Conservation (phyloP, 2,329 filamentous ascomycete species). For the Fusarium succisae region DNA sequence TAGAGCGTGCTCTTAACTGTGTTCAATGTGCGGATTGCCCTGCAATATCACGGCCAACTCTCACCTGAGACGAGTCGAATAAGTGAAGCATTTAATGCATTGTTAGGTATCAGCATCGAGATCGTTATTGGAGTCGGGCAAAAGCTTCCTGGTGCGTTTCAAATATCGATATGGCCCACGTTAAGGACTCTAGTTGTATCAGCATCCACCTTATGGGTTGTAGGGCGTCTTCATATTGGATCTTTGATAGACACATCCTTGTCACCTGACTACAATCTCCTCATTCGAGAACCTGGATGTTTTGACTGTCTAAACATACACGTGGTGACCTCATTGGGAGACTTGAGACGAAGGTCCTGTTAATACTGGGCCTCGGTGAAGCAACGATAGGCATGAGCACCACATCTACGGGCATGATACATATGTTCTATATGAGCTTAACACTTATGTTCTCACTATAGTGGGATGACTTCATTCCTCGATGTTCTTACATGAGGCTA, state of each 20-base stretch:
- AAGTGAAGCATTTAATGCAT: neutral
- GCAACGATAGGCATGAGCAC: neutral
- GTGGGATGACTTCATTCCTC: neutral
- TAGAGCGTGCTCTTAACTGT: neutral
- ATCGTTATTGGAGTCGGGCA: neutral
- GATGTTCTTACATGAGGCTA: neutral
- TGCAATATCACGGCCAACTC: neutral
- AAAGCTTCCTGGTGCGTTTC: neutral
- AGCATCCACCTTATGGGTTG: neutral
- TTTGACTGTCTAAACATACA: too few species aligned
- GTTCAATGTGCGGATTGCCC: neutral
- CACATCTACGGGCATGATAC: neutral
- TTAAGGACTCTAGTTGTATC: neutral
- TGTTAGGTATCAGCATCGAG: neutral
- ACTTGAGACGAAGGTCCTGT: neutral
- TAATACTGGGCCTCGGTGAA: neutral
- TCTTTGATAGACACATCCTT: neutral
- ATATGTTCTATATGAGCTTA: neutral
- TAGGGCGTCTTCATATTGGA: neutral
- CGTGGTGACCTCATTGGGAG: neutral
- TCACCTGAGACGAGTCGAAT: neutral
- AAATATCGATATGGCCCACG: neutral
- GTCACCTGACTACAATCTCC: neutral
- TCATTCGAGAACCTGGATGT: neutral
- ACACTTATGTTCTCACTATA: neutral